phyloP scores from a whole-genome alignment of 2,329 filamentous ascomycete species.

The Colletotrichum tabaci region DNA sequence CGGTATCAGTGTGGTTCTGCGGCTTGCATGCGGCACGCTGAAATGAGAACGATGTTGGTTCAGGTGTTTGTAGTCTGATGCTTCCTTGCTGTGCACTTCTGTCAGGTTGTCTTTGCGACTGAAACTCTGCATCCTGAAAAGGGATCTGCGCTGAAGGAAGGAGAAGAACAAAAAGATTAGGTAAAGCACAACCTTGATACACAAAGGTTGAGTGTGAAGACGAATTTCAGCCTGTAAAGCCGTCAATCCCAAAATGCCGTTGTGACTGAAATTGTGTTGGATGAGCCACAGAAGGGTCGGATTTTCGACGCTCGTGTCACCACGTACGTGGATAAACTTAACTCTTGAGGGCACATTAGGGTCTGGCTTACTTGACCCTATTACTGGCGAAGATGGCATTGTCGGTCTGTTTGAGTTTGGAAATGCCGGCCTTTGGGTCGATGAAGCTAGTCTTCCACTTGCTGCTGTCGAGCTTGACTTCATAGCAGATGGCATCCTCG shows the following conservation, averaged over 20 bases:
- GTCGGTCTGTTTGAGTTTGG: neutral
- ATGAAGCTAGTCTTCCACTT: slow-evolving; percentile 20
- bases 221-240: slow-evolving; percentile 2
- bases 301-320: neutral
- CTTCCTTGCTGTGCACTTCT: neutral
- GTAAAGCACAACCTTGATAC: neutral
- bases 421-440: neutral
- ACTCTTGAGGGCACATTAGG: neutral
- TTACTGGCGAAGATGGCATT: neutral
- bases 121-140: slow-evolving; percentile 6
- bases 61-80: slow-evolving; percentile 5
- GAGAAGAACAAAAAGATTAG: neutral
- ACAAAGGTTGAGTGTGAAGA: neutral
- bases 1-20: slow-evolving; percentile 10
- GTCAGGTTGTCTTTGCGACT: neutral
- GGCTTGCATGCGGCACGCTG: neutral
- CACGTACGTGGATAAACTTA: neutral
- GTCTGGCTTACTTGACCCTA: neutral
- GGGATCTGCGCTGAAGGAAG: neutral
- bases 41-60: neutral
- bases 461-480: slow-evolving; percentile 10
- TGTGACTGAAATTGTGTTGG: slow-evolving; percentile 1
- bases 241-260: slow-evolving; percentile 8
- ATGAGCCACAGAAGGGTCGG: neutral
- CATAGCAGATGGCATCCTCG: slow-evolving; percentile 9